These are phyloP conservation scores for Chlorella sp. DNA, from an alignment of 139 green algal genomes.

Conservation along the genomic window DNA sequence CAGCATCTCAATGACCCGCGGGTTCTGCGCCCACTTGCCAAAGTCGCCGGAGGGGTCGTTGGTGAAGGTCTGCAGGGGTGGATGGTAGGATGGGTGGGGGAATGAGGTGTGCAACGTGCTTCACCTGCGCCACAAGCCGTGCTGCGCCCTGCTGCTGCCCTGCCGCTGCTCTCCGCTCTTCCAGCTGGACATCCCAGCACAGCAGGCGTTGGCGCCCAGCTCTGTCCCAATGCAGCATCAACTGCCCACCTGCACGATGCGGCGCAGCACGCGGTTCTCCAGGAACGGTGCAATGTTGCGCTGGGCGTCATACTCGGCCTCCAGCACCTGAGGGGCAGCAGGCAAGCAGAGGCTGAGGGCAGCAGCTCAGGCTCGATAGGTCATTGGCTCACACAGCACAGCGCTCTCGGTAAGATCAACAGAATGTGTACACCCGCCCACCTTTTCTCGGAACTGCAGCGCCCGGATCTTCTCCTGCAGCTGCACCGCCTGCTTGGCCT, in stretches of 20 bases:
- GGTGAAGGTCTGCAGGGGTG: slow-evolving; percentile 59
- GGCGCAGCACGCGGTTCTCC: slow-evolving; percentile 56
- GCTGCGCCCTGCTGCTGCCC: too few relatives aligned
- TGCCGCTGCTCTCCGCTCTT: too few relatives aligned
- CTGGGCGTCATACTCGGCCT: slow-evolving; percentile 60
- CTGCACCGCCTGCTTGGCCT: slow-evolving; percentile 54
- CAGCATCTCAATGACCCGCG: slow-evolving; percentile 69
- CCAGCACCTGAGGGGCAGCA: slow-evolving; percentile 54
- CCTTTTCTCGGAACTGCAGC: slow-evolving; percentile 61
- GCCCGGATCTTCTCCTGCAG: slow-evolving; percentile 52
- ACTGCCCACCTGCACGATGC: slow-evolving; percentile 54
- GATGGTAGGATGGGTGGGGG: not conserved
- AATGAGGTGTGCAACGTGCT: too few relatives aligned
- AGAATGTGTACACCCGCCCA: too few relatives aligned
- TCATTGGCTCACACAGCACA: too few relatives aligned
- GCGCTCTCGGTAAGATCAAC: too few relatives aligned
- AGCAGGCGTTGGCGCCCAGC: not conserved
- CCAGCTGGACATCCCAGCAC: too few relatives aligned
- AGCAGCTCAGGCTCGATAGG: too few relatives aligned
- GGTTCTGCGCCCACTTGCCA: slow-evolving; percentile 66
- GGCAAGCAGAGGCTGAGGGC: too few relatives aligned
- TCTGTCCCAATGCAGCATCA: not conserved
- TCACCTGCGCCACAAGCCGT: too few relatives aligned
- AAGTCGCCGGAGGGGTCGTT: slow-evolving; percentile 73
- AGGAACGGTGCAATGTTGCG: slow-evolving; percentile 65